These are phyloP conservation scores for Knoxia roxburghii DNA, from an alignment of 257 asterid genomes.

Conservation along the genomic window DNA sequence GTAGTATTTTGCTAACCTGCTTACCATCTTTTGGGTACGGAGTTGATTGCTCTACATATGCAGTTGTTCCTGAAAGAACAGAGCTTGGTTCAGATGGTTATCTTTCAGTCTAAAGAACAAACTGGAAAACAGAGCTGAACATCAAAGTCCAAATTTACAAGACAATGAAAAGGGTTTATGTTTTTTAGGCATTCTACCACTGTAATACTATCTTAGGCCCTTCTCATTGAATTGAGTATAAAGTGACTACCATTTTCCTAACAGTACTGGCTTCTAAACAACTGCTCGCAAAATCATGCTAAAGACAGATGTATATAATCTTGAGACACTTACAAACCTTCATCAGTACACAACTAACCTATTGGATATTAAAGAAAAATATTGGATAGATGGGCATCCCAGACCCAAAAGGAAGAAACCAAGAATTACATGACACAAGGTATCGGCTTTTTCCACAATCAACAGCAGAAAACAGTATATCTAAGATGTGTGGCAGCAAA, in stretches of 20 bases:
- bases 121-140: not conserved
- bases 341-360: not conserved
- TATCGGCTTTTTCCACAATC: not conserved
- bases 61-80: slow-evolving; percentile 69
- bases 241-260: not conserved
- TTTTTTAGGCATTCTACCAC: not conserved
- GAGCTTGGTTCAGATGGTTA: slow-evolving; percentile 14
- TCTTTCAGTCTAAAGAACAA: slow-evolving; percentile 12
- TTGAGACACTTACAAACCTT: not conserved
- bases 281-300: not conserved
- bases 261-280: not conserved
- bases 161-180: not conserved
- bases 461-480: not conserved
- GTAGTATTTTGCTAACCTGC: slow-evolving; percentile 57
- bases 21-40: slow-evolving; percentile 90
- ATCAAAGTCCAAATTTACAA: not conserved
- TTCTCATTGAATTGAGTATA: not conserved
- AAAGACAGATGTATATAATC: not conserved
- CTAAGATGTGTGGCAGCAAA: not conserved
- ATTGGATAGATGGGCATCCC: not conserved
- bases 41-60: slow-evolving; percentile 71
- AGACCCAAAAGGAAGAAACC: not conserved
- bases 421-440: not conserved
- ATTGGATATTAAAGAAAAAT: not conserved
- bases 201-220: not conserved